Evolutionary conservation across 768 basidiomycete species (phyloP), one percentile per base, ranked within the genome.

Genomic region (Cystoderma amianthinum): DNA sequence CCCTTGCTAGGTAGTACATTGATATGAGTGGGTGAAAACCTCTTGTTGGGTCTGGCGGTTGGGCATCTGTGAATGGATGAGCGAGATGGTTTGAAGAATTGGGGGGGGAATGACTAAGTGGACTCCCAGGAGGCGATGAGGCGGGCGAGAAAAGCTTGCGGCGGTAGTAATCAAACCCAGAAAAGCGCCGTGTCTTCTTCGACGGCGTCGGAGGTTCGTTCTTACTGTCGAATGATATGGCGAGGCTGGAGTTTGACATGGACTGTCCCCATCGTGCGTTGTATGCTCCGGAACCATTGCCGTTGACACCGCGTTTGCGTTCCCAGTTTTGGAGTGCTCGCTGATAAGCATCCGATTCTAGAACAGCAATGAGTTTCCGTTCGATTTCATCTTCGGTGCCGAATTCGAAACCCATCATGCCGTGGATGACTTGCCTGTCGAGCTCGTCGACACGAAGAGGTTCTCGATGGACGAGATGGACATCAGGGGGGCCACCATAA

Each of bases 321-420:
- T 96, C 90, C 85, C 88, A 97, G 30, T 77, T 61, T 25, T 78
- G 69, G 2, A 95, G 73, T 0, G 87, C 77, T 0, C 81, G 75
- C 6, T 70, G 61, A 61, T 97, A 99, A 1, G 65, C 56, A 20
- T 96, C 92, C 0, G 83, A 82, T 48, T 80, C 77, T 17, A 98
- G 76, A 16, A 96, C 74, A 1, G 76, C 70, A 7, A 74, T 55
- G 2, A 97, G 74, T 54, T 71, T 81, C 32, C 69, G 69, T 59
- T 90, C 83, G 42, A 98, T 89, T 10, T 95, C 87, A 3, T 86
- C 85, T 38, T 86, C 83, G 0, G 84, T 68, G 12, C 96, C 96
- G 50, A 99, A 97, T 54, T 97, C 95, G 64, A 99, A 97, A 3
- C 95, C 95, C 32, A 82, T 81, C 96, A 97, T 98, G 38, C 83